Conservation (phyloP, 495 filamentous ascomycete species). For the Aspergillus coremiiformis region DNA sequence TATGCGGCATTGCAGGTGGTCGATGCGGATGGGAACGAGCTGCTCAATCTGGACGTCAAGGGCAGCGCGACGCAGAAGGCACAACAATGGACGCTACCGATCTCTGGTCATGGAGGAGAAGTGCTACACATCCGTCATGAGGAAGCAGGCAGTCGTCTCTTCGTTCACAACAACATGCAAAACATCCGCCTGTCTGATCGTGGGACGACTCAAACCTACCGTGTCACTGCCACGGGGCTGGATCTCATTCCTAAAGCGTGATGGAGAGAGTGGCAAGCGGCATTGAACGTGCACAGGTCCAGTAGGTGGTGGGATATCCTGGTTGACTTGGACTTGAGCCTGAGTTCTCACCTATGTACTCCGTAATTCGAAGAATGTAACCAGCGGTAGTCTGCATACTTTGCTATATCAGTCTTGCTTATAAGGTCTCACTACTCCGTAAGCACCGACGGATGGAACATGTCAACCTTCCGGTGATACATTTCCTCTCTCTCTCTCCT, state of each 20-base stretch:
- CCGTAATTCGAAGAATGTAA: too few species aligned
- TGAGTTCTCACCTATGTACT: too few species aligned
- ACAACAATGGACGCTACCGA: not conserved
- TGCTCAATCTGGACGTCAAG: slow-evolving; percentile 1
- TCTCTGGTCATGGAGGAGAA: not conserved
- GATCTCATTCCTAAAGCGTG: not conserved
- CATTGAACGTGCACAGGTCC: too few species aligned
- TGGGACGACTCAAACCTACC: not conserved
- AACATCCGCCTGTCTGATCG: not conserved
- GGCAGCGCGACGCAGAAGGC: not conserved
- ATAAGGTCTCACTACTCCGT: too few species aligned
- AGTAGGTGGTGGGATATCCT: too few species aligned
- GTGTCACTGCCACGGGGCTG: not conserved
- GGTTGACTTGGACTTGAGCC: too few species aligned
- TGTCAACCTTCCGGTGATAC: too few species aligned
- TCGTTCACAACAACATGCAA: not conserved
- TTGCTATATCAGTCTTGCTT: too few species aligned
- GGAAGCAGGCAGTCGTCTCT: not conserved
- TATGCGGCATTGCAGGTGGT: not conserved
- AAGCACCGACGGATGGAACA: too few species aligned
- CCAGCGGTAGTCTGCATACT: too few species aligned
- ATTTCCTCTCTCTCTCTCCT: too few species aligned
- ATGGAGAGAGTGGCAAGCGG: too few species aligned
- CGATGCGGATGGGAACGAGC: not conserved
- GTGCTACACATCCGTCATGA: slow-evolving; percentile 3